Evolutionary conservation across 2,329 filamentous ascomycete species (phyloP).

Genomic region (Sphaceloma murrayae): DNA sequence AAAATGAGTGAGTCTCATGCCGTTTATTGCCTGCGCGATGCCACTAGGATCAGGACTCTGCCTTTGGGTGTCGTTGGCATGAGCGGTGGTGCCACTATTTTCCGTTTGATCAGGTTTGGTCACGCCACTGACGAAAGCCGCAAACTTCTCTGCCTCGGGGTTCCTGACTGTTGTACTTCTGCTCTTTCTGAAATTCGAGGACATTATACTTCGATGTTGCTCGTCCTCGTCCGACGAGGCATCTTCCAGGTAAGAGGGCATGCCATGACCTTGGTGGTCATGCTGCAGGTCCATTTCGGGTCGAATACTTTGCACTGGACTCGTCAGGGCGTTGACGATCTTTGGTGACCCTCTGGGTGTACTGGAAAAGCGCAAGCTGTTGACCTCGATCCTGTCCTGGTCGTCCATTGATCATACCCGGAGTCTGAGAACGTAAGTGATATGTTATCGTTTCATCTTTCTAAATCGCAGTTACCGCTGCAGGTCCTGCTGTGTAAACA

Average conservation of each 20-base stretch:
- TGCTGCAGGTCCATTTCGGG: constrained; percentile 24
- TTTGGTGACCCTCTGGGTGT: constrained; percentile 29
- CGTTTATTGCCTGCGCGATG: too few species aligned
- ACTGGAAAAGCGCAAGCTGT: constrained; percentile 24
- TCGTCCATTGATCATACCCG: constrained; percentile 3
- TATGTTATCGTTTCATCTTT: constrained; percentile 1
- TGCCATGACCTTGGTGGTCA: constrained; percentile 4
- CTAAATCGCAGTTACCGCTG: neutral
- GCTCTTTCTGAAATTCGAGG: neutral
- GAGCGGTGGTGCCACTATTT: too few species aligned
- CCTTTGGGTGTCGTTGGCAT: too few species aligned
- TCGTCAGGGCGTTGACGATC: constrained; percentile 25
- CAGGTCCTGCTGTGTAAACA: constrained; percentile 4
- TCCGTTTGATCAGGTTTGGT: too few species aligned
- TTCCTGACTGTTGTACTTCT: too few species aligned
- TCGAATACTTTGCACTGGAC: constrained; percentile 30
- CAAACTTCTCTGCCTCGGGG: too few species aligned
- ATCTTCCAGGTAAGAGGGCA: constrained; percentile 28
- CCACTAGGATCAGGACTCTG: too few species aligned
- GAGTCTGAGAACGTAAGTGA: too few species aligned
- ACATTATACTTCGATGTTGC: neutral
- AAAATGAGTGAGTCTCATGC: too few species aligned
- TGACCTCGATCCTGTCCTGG: neutral
- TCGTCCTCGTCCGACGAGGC: constrained; percentile 24
- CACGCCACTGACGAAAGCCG: too few species aligned